These are phyloP conservation scores for Ganoderma lingzhi DNA, from an alignment of 1,284 basidiomycete species.

Conservation along the genomic window DNA sequence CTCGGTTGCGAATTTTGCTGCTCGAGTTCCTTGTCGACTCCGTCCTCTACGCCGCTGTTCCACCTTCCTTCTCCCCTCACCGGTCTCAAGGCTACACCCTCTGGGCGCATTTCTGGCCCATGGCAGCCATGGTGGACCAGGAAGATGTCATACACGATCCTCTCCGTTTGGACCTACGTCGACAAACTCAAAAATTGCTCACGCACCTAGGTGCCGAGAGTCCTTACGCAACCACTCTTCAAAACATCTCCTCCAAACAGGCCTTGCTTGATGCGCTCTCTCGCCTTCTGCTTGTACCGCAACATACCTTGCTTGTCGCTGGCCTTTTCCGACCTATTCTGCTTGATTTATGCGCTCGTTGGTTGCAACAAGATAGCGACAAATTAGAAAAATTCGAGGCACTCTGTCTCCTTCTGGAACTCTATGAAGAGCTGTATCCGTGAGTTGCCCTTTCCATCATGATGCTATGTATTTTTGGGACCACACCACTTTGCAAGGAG, in stretches of 20 bases:
- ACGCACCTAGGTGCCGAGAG: constrained; percentile 50
- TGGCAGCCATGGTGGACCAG: constrained; percentile 12
- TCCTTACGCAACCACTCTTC: constrained; percentile 44
- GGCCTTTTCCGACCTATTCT: constrained; percentile 71
- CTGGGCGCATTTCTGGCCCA: background rate
- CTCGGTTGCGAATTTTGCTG: constrained; percentile 2
- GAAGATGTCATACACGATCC: constrained; percentile 44
- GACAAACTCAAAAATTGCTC: constrained; percentile 56
- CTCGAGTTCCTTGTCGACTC: background rate
- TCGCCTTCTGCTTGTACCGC: constrained; percentile 50
- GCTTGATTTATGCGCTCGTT: constrained; percentile 75
- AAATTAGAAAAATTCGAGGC: constrained; percentile 65
- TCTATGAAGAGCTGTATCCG: constrained; percentile 81
- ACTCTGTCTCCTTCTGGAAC: constrained; percentile 67
- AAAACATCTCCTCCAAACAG: constrained; percentile 45
- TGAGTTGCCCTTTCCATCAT: constrained; percentile 48
- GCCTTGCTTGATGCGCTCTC: constrained; percentile 45
- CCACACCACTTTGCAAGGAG: background rate
- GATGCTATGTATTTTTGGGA: background rate
- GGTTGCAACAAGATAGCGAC: constrained; percentile 61
- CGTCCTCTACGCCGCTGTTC: background rate
- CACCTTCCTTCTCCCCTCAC: background rate
- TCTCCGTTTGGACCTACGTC: constrained; percentile 59
- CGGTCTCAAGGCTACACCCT: background rate
- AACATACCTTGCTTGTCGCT: constrained; percentile 65